These are phyloP conservation scores for Gardenia jasminoides DNA, from an alignment of 257 asterid species.

Conservation along the genomic window DNA sequence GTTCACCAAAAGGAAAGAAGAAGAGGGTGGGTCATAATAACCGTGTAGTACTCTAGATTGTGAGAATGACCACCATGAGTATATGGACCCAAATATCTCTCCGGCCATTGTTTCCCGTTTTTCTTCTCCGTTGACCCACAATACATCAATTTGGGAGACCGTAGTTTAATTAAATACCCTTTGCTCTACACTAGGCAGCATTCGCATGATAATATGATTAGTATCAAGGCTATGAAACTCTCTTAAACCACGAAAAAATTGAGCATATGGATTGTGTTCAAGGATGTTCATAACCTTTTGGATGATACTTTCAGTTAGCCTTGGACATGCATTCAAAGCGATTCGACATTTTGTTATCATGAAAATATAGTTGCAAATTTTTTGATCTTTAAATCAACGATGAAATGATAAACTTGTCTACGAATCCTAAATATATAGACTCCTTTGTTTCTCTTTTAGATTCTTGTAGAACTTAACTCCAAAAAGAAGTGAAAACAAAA, in stretches of 20 bases:
- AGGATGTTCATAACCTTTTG: background rate
- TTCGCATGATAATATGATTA: background rate
- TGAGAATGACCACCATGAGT: background rate
- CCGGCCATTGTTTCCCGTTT: background rate
- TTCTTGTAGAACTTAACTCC: background rate
- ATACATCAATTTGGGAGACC: background rate
- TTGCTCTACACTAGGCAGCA: background rate
- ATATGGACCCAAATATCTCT: background rate
- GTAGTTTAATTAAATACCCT: background rate
- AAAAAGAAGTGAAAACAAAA: background rate
- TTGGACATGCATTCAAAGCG: background rate
- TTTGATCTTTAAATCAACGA: background rate
- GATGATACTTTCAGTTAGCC: background rate
- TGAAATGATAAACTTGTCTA: background rate
- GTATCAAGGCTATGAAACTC: too few species aligned
- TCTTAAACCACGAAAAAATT: background rate
- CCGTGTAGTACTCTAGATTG: background rate
- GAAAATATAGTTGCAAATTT: background rate
- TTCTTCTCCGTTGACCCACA: background rate
- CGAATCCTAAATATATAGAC: background rate
- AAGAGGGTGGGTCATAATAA: conserved; percentile 1
- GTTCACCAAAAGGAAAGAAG: background rate
- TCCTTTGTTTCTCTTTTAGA: background rate
- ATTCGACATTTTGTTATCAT: background rate
- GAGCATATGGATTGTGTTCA: background rate